Percentiles rank a stretch among this genome's conserved stretches.
phyloP scores from a whole-genome alignment of 2,329 filamentous ascomycete species.

The Monosporascus sp. region DNA sequence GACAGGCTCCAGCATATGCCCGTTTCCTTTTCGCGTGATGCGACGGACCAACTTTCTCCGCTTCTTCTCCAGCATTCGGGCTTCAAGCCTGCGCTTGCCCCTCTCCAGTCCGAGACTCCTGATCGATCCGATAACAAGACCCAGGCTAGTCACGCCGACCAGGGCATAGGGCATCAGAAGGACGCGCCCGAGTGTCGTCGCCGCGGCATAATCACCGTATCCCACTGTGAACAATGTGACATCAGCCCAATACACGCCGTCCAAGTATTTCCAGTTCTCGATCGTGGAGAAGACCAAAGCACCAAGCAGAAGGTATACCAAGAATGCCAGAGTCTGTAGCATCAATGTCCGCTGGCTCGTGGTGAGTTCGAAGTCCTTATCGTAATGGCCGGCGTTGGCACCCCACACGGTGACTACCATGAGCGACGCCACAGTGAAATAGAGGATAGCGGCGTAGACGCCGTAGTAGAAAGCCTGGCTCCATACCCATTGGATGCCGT shows the following conservation, averaged over 20 bases:
- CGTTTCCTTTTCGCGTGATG: conserved; percentile 40
- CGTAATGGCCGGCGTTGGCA: conserved; percentile 64
- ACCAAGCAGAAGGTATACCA: conserved; percentile 74
- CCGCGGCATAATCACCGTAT: conserved; percentile 49
- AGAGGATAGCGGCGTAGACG: conserved; percentile 71
- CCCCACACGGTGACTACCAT: conserved; percentile 77
- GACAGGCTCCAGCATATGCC: conserved; percentile 46
- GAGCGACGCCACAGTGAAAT: conserved; percentile 71
- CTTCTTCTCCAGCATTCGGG: conserved; percentile 55
- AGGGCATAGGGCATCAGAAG: conserved; percentile 80
- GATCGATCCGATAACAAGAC: conserved; percentile 77
- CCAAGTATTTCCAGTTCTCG: conserved; percentile 70
- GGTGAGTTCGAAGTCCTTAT: conserved; percentile 71
- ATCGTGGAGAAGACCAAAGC: conserved; percentile 68
- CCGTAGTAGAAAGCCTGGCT: conserved; percentile 87
- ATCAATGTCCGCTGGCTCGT: conserved; percentile 82
- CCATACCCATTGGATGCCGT: conserved; percentile 50
- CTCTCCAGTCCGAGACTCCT: conserved; percentile 59
- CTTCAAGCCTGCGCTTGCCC: conserved; percentile 47
- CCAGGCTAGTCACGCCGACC: conserved; percentile 76
- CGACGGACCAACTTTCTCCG: conserved; percentile 41
- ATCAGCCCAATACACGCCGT: conserved; percentile 75
- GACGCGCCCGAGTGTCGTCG: conserved; percentile 54
- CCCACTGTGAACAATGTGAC: conserved; percentile 63
- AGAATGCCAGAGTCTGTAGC: conserved; percentile 81